Percentiles rank a stretch among this genome's conserved stretches.
Evolutionary conservation across 768 basidiomycete genomes (phyloP).

Genomic region (Termitomyces eurrhizus): DNA sequence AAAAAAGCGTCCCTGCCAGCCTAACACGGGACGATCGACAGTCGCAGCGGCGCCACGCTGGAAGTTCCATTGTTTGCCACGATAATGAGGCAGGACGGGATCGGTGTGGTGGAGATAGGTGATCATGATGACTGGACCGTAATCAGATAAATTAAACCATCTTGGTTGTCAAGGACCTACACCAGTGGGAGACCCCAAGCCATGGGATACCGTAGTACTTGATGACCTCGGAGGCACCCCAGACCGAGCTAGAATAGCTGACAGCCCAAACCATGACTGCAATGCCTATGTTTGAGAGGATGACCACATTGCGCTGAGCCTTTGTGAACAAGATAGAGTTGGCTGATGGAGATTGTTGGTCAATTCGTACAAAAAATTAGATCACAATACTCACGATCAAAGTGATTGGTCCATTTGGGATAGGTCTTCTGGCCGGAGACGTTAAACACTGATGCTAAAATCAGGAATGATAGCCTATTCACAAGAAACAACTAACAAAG

Average conservation of each 20-base stretch:
- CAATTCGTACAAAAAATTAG: background rate
- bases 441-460: conserved; percentile 50
- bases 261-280: conserved; percentile 41
- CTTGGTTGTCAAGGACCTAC: conserved; percentile 24
- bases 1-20: conserved; percentile 65
- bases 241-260: conserved; percentile 29
- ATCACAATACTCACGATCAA: conserved; percentile 43
- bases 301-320: conserved; percentile 45
- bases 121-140: conserved; percentile 40
- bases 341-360: conserved; percentile 27
- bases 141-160: background rate
- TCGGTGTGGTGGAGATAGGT: conserved; percentile 65
- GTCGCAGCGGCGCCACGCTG: conserved; percentile 61
- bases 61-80: conserved; percentile 54
- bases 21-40: conserved; percentile 53
- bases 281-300: conserved; percentile 57
- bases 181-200: conserved; percentile 54
- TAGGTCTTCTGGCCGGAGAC: conserved; percentile 58
- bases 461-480: conserved; percentile 48
- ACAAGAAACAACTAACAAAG: conserved; percentile 43
- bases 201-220: conserved; percentile 52
- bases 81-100: conserved; percentile 51
- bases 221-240: conserved; percentile 36
- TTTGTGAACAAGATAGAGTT: conserved; percentile 53
- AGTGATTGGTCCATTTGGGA: conserved; percentile 62